These are phyloP conservation scores for Leersia perrieri DNA, from an alignment of 176 grass and related monocot species.

Conservation along the genomic window DNA sequence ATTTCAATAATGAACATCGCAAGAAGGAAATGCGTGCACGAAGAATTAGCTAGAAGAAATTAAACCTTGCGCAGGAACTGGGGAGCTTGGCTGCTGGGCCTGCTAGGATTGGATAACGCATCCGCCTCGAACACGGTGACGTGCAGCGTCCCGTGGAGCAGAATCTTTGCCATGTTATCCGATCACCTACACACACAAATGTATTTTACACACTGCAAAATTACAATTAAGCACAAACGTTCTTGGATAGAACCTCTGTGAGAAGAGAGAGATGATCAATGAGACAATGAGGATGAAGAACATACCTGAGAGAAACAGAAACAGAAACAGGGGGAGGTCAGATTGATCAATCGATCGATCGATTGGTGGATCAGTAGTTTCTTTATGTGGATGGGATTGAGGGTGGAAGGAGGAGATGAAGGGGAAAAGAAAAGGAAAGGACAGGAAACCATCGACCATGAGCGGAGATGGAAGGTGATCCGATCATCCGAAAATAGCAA, in stretches of 20 bases:
- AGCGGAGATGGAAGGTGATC: no score
- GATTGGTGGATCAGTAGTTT: no score
- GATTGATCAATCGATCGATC: no score
- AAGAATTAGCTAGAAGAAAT: no score
- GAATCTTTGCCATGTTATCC: conserved; percentile 34
- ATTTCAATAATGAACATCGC: no score
- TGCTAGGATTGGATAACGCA: conserved; percentile 25
- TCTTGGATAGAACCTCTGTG: not conserved
- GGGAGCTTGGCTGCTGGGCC: conserved; percentile 28
- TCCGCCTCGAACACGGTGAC: conserved; percentile 44
- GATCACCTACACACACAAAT: not conserved
- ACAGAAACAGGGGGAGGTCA: no score
- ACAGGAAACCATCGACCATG: not conserved
- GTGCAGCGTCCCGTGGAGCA: conserved; percentile 56
- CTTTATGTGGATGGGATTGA: not conserved
- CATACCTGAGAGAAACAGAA: no score
- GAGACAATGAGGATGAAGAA: not conserved
- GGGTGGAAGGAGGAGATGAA: not conserved
- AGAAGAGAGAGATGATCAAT: no score
- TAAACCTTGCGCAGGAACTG: conserved; percentile 60
- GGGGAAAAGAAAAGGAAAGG: not conserved
- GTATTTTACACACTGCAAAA: no score
- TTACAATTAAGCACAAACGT: no score
- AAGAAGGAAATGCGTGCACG: no score
- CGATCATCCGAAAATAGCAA: not conserved